Evolutionary conservation across 164 flowering plant species (phyloP), one percentile per base, ranked within the genome.

Genomic region (Piper betle): DNA sequence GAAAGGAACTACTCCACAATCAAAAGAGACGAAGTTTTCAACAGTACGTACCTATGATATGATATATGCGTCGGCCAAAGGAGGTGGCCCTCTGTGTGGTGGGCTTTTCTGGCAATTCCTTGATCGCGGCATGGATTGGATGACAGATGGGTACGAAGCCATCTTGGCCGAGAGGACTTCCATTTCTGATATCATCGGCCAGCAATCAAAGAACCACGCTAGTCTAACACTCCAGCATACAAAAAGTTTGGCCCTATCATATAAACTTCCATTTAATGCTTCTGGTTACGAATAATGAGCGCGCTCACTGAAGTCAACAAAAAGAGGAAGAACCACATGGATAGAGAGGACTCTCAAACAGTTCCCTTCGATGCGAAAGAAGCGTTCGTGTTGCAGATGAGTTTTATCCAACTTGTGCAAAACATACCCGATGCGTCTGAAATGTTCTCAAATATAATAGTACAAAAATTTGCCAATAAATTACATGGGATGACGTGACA

Each of bases 81-180:
- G 58, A 9, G 73, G 74, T 1, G 81, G 81, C 0, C 37, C 87
- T 5, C 72, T 70, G 39, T 66, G n/a, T 10, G 83, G 84, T 41
- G 81, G 71, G 38, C 58, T 79, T 3, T 80, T 79, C 41, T 83
- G 42, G 48, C 61, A 39, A n/a, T 46, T 60, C 53, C 53, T 60
- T 3, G 38, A 41, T 19, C 62, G 18, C 4, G 88, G 85, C 50
- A 77, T 85, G 88, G 92, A 86, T 70, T 57, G 64, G 10, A 73
- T 70, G 62, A 64, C 79, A 41, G 96, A 88, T 73, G 92, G 96
- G 50, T 82, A 88, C 48, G 90, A 81, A 64, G 73, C 85, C n/a
- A 66, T 88, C 20, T 59, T 85, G 38, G 74, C 72, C 17, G 76
- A 85, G 70, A 79, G 71, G 71, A 75, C 87, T 37, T 80, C 87